phyloP scores from a whole-genome alignment of 768 basidiomycete species.

The Hygrophoropsis aurantiaca region DNA sequence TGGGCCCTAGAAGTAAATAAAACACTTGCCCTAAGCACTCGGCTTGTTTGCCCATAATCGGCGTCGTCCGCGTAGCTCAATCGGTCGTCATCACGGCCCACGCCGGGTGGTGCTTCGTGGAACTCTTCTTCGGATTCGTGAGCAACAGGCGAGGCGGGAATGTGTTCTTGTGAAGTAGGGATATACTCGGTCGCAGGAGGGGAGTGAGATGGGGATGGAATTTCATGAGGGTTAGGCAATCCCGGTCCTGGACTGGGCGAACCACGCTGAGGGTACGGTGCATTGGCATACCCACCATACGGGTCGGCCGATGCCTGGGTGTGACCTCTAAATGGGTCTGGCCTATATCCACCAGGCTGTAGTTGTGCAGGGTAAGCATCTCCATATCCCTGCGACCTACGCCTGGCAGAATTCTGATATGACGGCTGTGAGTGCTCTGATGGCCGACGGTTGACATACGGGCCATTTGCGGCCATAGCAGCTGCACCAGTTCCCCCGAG shows the following conservation, averaged over 20 bases:
- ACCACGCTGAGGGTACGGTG: slow-evolving; percentile 10
- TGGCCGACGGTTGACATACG: slow-evolving; percentile 20
- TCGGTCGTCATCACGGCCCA: slow-evolving; percentile 16
- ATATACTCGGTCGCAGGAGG: slow-evolving; percentile 3
- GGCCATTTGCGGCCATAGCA: slow-evolving; percentile 11
- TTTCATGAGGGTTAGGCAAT: slow-evolving; percentile 22
- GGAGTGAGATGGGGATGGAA: slow-evolving; percentile 9
- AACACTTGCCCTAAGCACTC: slow-evolving; percentile 26
- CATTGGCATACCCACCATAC: slow-evolving; percentile 23
- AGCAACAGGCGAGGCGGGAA: slow-evolving; percentile 7
- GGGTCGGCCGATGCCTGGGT: slow-evolving; percentile 25
- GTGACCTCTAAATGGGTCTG: slow-evolving; percentile 8
- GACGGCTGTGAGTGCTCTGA: slow-evolving; percentile 27
- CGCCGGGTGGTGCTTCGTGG: slow-evolving; percentile 5
- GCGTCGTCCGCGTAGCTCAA: slow-evolving; percentile 30
- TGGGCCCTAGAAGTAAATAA: not conserved
- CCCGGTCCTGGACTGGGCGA: not conserved
- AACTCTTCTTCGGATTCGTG: slow-evolving; percentile 9
- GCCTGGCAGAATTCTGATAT: slow-evolving; percentile 14
- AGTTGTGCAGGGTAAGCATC: slow-evolving; percentile 14
- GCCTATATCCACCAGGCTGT: slow-evolving; percentile 26
- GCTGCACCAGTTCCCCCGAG: slow-evolving; percentile 13
- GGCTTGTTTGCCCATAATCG: slow-evolving; percentile 26
- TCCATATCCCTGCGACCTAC: slow-evolving; percentile 17
- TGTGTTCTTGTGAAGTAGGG: slow-evolving; percentile 1